phyloP scores from a whole-genome alignment of 768 basidiomycete genomes.

The Tylopilus rubrobrunneus region DNA sequence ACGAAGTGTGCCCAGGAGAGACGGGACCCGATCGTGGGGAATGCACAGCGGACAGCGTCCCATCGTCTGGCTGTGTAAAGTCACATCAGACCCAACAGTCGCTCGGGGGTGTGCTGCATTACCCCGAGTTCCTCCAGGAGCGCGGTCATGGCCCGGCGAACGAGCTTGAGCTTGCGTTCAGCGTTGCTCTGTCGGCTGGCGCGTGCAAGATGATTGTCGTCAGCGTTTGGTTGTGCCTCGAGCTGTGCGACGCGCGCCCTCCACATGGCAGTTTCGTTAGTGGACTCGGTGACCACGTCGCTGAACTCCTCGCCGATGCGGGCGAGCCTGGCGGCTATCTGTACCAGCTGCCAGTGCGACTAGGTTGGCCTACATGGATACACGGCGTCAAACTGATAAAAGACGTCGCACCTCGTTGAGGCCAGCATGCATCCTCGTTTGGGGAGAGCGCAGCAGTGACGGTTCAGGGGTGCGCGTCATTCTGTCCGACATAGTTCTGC shows the following conservation, averaged over 20 bases:
- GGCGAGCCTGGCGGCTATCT: conserved; percentile 25
- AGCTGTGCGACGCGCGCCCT: conserved; percentile 35
- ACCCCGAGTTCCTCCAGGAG: conserved; percentile 42
- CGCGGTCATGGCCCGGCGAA: conserved; percentile 39
- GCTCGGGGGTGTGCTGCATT: conserved; percentile 2
- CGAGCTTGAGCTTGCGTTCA: conserved; percentile 29
- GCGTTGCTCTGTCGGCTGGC: conserved; percentile 33
- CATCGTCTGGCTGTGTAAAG: conserved; percentile 21
- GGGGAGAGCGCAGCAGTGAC: conserved; percentile 9
- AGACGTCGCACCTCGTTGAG: conserved; percentile 25
- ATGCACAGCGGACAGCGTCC: conserved; percentile 5
- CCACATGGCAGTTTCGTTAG: conserved; percentile 22
- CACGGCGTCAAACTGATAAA: background rate
- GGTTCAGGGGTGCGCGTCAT: background rate
- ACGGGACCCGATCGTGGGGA: conserved; percentile 9
- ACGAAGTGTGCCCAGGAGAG: background rate
- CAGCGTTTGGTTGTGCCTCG: conserved; percentile 27
- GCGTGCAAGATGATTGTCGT: conserved; percentile 27
- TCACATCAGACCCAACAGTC: background rate
- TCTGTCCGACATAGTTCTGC: conserved; percentile 3
- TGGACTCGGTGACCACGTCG: conserved; percentile 14
- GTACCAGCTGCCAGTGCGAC: conserved; percentile 14
- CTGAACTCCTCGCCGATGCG: conserved; percentile 32
- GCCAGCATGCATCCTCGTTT: conserved; percentile 18
- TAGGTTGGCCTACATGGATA: background rate